Conservation (phyloP, 2,329 filamentous ascomycete genomes). For the Fusarium paranaense region DNA sequence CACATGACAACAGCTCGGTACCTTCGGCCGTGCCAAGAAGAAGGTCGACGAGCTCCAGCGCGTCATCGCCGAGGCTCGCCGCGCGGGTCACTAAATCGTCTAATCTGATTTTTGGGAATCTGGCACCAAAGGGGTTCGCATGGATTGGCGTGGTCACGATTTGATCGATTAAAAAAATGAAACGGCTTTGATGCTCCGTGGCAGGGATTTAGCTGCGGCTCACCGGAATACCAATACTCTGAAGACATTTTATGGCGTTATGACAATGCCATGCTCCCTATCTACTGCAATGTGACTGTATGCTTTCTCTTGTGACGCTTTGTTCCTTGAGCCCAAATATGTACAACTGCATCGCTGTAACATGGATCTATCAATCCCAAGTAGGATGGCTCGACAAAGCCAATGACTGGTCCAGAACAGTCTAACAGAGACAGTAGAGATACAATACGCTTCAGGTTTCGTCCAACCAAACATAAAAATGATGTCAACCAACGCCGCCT, state of each 20-base stretch:
- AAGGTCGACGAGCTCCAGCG: conserved; percentile 99
- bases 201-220: conserved; percentile 48
- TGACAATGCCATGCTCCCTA: conserved; percentile 31
- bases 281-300: conserved; percentile 3
- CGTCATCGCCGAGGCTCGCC: conserved; percentile 96
- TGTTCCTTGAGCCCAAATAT: not conserved
- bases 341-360: not conserved
- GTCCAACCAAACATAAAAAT: not conserved
- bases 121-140: conserved; percentile 46
- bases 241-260: conserved; percentile 44
- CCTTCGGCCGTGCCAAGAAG: conserved; percentile 97
- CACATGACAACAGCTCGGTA: conserved; percentile 78
- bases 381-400: not conserved
- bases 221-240: conserved; percentile 51
- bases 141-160: conserved; percentile 53
- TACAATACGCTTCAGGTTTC: not conserved
- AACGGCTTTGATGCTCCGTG: conserved; percentile 48
- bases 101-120: conserved; percentile 44
- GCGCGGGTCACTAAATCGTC: conserved; percentile 66
- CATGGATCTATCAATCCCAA: not conserved
- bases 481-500: conserved; percentile 24
- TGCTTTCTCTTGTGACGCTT: not conserved
- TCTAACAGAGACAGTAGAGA: not conserved
- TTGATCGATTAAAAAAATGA: conserved; percentile 46
- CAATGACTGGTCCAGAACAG: not conserved